Evolutionary conservation across 1,284 basidiomycete genomes (phyloP), one percentile per base, ranked within the genome.

Genomic region (Stygiomarasmius scandens): DNA sequence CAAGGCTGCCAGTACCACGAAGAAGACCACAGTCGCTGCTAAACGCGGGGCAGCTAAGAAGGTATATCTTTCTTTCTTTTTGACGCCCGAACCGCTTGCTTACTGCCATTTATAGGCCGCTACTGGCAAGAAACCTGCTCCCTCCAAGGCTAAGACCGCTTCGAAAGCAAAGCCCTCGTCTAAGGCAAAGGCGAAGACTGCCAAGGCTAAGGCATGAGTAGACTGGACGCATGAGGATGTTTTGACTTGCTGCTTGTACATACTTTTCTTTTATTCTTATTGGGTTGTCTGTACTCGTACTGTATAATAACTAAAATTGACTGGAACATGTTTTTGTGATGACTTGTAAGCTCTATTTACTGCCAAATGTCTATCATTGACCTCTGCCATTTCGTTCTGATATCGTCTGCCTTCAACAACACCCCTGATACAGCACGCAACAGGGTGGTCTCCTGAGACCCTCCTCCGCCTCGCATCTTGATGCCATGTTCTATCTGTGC

Each of bases 341-440:
- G n/a, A n/a, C n/a, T n/a, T n/a, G n/a, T n/a, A n/a, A n/a, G n/a
- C n/a, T n/a, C n/a, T n/a, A n/a, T 20, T 22, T 16, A 41, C 36
- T 50, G 52, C 55, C 46, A 60, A 3, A 46, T 53, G 34, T 60
- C 54, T 29, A 57, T 73, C 84, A 92, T 92, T 0, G 89, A 87
- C 58, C 86, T 78, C 43, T 85, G 79, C 92, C 92, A 95, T 67
- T 77, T 84, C 47, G 86, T 85, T 9, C 82, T 83, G 5, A 96
- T 74, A 65, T 92, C 87, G 50, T 93, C 88, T 2, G 92, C 81
- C 67, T 92, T 92, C 54, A 96, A 74, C 34, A 95, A 71, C 0
- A 95, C 87, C 0, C 92, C 93, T 0, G 93, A 93, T 1, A 89
- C 86, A 0, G 86, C 86, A 51, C 86, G 82, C 50, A 80, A 81